Conservation (phyloP, 2,329 filamentous ascomycete species). For the Lomentospora prolificans region DNA sequence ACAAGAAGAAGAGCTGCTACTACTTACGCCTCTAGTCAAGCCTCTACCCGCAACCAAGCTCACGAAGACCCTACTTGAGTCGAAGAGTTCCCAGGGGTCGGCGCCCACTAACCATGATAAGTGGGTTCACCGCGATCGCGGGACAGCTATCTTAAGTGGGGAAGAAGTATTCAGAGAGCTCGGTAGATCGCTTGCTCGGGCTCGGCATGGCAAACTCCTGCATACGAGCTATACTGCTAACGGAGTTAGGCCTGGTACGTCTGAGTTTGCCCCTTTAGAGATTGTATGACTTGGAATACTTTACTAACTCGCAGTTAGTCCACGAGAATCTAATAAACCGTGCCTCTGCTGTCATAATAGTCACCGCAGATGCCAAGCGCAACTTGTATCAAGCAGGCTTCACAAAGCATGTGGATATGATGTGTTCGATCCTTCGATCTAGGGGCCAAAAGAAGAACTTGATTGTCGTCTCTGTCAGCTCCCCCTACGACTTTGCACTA, state of each 20-base stretch:
- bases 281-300: not conserved
- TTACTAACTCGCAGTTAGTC: slow-evolving; percentile 30
- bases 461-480: slow-evolving; percentile 86
- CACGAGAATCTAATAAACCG: slow-evolving; percentile 88
- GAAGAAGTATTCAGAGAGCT: slow-evolving; percentile 88
- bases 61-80: slow-evolving; percentile 58
- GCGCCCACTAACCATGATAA: slow-evolving; percentile 38
- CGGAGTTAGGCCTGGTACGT: slow-evolving; percentile 63
- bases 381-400: slow-evolving; percentile 93
- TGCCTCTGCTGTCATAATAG: slow-evolving; percentile 77
- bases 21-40: slow-evolving; percentile 83
- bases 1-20: slow-evolving; percentile 75
- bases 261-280: not conserved
- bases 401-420: slow-evolving; percentile 92
- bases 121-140: slow-evolving; percentile 44
- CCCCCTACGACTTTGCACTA: slow-evolving; percentile 93
- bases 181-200: slow-evolving; percentile 75
- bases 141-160: slow-evolving; percentile 70
- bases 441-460: slow-evolving; percentile 78
- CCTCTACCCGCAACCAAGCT: slow-evolving; percentile 83
- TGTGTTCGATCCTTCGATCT: slow-evolving; percentile 74
- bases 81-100: slow-evolving; percentile 28
- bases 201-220: slow-evolving; percentile 74
- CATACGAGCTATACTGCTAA: slow-evolving; percentile 95
- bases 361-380: slow-evolving; percentile 88